Percentiles rank a stretch among this genome's conserved stretches.
Evolutionary conservation across 169 alveolate species (phyloP).

Genomic region (Eimeria nieschulzi): DNA sequence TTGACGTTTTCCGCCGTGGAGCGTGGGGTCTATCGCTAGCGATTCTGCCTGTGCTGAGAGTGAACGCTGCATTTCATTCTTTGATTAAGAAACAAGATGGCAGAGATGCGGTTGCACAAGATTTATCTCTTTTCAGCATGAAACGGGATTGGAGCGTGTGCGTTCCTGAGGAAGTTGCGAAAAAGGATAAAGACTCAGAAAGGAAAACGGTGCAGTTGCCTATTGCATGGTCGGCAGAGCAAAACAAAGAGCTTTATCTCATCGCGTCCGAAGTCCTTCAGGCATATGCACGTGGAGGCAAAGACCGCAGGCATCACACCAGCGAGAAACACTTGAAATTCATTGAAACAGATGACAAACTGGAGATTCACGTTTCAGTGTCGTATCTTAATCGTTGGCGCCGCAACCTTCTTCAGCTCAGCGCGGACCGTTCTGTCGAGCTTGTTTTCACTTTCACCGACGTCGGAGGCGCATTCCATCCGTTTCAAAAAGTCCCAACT

Average conservation of each 20-base stretch:
- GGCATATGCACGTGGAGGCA: constrained; percentile 30
- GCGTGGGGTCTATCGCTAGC: constrained; percentile 36
- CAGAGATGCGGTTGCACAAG: neutral
- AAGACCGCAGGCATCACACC: constrained; percentile 11
- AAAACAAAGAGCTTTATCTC: neutral
- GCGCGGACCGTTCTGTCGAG: neutral
- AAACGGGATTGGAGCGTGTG: constrained; percentile 2
- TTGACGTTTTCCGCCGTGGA: constrained; percentile 57
- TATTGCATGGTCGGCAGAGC: constrained; percentile 17
- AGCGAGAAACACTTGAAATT: neutral
- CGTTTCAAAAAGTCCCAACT: constrained; percentile 20
- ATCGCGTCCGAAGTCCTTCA: constrained; percentile 40
- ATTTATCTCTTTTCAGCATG: constrained; percentile 14
- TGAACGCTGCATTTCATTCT: constrained; percentile 24
- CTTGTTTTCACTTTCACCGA: constrained; percentile 34
- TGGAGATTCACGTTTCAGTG: constrained; percentile 5
- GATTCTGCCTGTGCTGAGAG: neutral
- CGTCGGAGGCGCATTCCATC: constrained; percentile 41
- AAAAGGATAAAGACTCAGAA: neutral
- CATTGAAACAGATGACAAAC: neutral
- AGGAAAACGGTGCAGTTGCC: neutral
- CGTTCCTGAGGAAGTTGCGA: neutral
- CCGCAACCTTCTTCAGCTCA: neutral
- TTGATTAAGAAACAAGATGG: neutral
- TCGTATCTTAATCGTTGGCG: neutral